A percentile compares a stretch with the other conserved stretches of the same genome.
Evolutionary conservation across 129 eudicot species (phyloP).

Genomic region (Smallanthus sonchifolius): DNA sequence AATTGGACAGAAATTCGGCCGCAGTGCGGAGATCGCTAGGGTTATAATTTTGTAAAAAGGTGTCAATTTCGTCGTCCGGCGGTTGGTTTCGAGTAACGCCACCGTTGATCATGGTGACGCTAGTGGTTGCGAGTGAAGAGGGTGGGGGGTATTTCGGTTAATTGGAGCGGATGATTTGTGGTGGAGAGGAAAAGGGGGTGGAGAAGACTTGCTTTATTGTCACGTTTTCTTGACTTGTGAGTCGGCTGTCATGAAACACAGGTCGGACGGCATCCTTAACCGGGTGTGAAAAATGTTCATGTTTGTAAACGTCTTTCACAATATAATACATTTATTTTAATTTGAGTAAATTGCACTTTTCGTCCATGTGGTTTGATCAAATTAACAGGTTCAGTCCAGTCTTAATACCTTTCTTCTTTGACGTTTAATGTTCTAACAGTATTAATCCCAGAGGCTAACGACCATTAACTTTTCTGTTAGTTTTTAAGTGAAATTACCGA

Average conservation of each 20-base stretch:
- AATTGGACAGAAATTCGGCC: slow-evolving; percentile 67
- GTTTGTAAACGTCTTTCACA: too few relatives aligned
- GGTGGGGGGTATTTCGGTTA: neutral
- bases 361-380: too few relatives aligned
- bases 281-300: neutral
- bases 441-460: too few relatives aligned
- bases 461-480: too few relatives aligned
- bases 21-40: slow-evolving; percentile 64
- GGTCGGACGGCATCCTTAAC: neutral
- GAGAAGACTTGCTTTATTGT: neutral
- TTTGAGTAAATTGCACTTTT: too few relatives aligned
- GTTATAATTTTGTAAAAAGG: slow-evolving; percentile 55
- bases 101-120: slow-evolving; percentile 27
- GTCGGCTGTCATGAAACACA: neutral
- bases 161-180: neutral
- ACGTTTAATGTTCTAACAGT: too few relatives aligned
- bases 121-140: neutral
- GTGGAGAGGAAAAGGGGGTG: neutral
- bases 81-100: slow-evolving; percentile 10
- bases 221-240: neutral
- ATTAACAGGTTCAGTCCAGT: too few relatives aligned
- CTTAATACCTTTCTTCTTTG: too few relatives aligned
- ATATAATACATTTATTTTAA: too few relatives aligned
- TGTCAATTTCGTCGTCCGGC: slow-evolving; percentile 31
- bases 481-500: too few relatives aligned